Base-by-base conservation (phyloP, 257 asterid species). In the Hygrophila difformis region DNA sequence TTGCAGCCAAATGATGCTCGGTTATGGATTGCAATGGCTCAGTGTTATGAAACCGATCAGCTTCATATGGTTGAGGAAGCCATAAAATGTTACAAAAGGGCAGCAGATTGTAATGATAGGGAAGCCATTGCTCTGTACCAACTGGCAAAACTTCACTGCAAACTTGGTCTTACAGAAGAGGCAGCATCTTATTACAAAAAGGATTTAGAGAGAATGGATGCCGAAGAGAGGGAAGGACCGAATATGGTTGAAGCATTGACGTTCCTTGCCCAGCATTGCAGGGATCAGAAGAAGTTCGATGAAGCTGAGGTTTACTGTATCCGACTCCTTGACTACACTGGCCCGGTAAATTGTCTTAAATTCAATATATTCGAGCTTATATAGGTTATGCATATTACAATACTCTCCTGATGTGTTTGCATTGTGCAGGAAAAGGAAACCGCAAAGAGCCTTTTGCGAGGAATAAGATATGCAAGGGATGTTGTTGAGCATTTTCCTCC, bases 11-110 rank as follows among this genome's bases (percentile, higher is more conserved):
- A 29, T 33, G 99, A 91, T 70, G 82, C 94, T 55, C 73, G 96
- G 50, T 47, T 91, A 71, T 91, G 95, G 99, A 91, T 86, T 17
- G 96, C 96, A 1, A 82, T 91, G 96, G 96, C 99, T 5, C 92
- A 79, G 62, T 91, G 95, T 69, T 91, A 72, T 20, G 93, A 86
- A 60, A 70, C 95, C 0, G 87, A 91, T 38, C 87, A 86, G 68
- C 82, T 91, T 52, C 82, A 63, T 61, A 82, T 78, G 96, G 79
- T 76, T 1, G 99, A 91, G 61, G 89, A 86, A 57, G 99, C 96
- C 53, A 82, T 91, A 49, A 91, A 82, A 46, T 91, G 95, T 62
- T 91, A 70, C 56, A 74, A 70, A 63, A 70, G 93, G 34, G 96
- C 93, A 8, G 92, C 74, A 1, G 71, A 67, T 60, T 78, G 82